Evolutionary conservation across 2,329 filamentous ascomycete species (phyloP), one percentile per base, ranked within the genome.

Genomic region (Trichoderma breve): DNA sequence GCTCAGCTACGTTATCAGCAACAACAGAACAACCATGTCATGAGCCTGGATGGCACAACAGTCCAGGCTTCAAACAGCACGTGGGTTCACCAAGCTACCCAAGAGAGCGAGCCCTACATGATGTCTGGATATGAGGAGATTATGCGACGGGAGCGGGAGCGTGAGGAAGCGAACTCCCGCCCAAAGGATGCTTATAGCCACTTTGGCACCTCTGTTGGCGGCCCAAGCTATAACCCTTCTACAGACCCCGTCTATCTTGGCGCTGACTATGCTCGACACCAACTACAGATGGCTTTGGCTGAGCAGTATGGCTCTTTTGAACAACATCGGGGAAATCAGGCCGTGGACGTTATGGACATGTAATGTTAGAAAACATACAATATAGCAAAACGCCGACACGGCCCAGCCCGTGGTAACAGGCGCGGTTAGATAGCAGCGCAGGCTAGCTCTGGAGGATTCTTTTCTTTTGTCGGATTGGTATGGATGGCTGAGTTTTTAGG

Each of bases 51-150:
- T 75, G 86, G 84, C 51, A 87, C 84, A 0, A 78, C 85, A 21
- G 77, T 86, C 8, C 88, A 91, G 78, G 83, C 82, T 3, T 80
- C 81, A 9, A 86, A 89, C 72, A 85, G 88, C 30, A 84, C 84
- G 66, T 90, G 89, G 88, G 76, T 83, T 32, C 78, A 79, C 32
- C 79, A 76, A 58, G 71, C 75, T 24, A 82, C 77, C 74, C 80
- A 60, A 4, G 85, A 88, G 73, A 89, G 88, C 51, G 93, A 97
- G 81, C 94, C 94, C 0, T 97, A 97, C 81, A 97, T 97, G 88
- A 81, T 88, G 62, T 91, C 89, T 7, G 94, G 94, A 15, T 97
- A 97, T 79, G 92, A 93, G 77, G 85, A 89, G 77, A 82, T 92
- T 71, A 89, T 91, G 72, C 85, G 86, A 72, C 85, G 89, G 69